These are phyloP conservation scores for Meyerozyma elateridarum DNA, from an alignment of 1,139 yeast species.

Conservation along the genomic window DNA sequence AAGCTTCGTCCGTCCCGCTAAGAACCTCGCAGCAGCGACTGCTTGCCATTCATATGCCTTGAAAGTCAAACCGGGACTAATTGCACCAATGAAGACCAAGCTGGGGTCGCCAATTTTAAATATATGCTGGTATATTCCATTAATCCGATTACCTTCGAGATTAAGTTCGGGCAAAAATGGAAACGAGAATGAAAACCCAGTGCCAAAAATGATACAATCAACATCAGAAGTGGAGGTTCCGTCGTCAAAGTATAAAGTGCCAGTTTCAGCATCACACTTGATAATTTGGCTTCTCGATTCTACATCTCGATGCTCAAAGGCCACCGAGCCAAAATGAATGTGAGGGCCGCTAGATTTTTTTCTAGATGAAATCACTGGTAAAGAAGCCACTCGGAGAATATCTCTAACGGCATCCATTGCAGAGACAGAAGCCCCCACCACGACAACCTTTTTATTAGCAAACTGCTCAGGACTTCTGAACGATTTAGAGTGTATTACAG, in stretches of 20 bases:
- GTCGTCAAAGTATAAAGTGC: slow-evolving; percentile 1
- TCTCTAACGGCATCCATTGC: slow-evolving; percentile 51
- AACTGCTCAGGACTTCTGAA: slow-evolving; percentile 22
- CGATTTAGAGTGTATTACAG: slow-evolving; percentile 14
- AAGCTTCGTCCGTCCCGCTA: neutral
- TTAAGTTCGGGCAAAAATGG: slow-evolving; percentile 36
- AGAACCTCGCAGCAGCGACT: slow-evolving; percentile 3
- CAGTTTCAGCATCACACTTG: neutral
- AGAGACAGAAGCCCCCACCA: slow-evolving; percentile 49
- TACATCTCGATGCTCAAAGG: slow-evolving; percentile 28
- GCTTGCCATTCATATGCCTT: slow-evolving; percentile 5
- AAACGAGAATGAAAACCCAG: slow-evolving; percentile 51
- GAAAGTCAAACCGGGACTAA: slow-evolving; percentile 4
- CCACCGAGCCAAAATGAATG: slow-evolving; percentile 24
- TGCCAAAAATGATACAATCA: slow-evolving; percentile 55
- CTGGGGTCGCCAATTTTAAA: slow-evolving; percentile 44
- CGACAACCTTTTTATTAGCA: slow-evolving; percentile 36
- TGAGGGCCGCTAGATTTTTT: slow-evolving; percentile 19
- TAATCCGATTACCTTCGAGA: slow-evolving; percentile 29
- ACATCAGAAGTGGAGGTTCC: slow-evolving; percentile 19
- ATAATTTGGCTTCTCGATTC: slow-evolving; percentile 10
- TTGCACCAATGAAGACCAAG: slow-evolving; percentile 27
- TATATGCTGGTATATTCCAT: slow-evolving; percentile 37
- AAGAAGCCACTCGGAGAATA: slow-evolving; percentile 33
- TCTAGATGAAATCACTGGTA: slow-evolving; percentile 30